A percentile compares a stretch with the other conserved stretches of the same genome.
Evolutionary conservation across 139 green algal species (phyloP).

Genomic region (Tetratostichococcus sp.): DNA sequence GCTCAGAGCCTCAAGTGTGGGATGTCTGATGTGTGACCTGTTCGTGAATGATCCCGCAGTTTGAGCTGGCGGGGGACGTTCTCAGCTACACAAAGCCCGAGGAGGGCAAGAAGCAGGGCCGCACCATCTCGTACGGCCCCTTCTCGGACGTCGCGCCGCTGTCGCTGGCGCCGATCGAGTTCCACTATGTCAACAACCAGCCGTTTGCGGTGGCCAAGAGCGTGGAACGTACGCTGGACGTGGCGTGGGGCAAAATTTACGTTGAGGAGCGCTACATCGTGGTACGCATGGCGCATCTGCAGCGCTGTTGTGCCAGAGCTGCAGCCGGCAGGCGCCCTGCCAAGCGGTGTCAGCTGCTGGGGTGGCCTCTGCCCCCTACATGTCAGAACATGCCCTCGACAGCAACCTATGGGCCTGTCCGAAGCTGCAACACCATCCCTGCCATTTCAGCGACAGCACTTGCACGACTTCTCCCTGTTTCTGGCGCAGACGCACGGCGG

Average conservation of each 20-base stretch:
- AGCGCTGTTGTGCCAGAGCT: not conserved
- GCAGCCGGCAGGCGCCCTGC: not conserved
- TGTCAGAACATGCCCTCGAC: no score
- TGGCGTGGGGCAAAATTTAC: slow-evolving; percentile 89
- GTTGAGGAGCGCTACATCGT: slow-evolving; percentile 85
- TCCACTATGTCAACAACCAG: slow-evolving; percentile 82
- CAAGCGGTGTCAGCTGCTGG: slow-evolving; percentile 10
- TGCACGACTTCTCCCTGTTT: no score
- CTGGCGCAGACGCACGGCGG: slow-evolving; percentile 18
- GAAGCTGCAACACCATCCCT: no score
- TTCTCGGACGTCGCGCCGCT: slow-evolving; percentile 40
- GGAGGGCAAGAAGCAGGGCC: slow-evolving; percentile 14
- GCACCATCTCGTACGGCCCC: slow-evolving; percentile 43
- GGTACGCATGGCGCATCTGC: not conserved
- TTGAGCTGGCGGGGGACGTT: slow-evolving; percentile 32
- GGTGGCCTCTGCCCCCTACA: no score
- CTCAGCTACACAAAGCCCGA: slow-evolving; percentile 38
- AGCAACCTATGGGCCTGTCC: no score
- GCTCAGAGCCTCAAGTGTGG: no score
- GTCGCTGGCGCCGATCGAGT: slow-evolving; percentile 29
- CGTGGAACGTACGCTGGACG: slow-evolving; percentile 75
- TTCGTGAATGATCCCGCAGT: no score
- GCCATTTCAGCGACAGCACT: no score
- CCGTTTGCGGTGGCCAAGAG: slow-evolving; percentile 55
- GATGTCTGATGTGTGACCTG: no score